Evolutionary conservation across 345 rosid species (phyloP).

Genomic region (Ceriops decandra): DNA sequence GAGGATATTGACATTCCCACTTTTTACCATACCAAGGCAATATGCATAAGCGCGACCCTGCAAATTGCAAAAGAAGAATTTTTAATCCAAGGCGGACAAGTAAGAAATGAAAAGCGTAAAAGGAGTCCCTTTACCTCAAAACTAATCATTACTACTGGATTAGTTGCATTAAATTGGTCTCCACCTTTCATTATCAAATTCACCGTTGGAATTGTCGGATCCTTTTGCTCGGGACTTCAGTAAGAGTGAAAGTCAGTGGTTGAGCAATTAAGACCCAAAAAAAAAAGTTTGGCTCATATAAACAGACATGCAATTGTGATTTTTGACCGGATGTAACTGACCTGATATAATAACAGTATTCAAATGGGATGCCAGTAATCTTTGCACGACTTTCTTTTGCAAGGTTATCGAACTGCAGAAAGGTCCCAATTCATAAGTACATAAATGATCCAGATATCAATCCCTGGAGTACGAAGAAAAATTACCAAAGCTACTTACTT

Average conservation of each 20-base stretch:
- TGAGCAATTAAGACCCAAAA: no score
- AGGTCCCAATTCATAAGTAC: constrained; percentile 6
- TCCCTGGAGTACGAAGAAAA: constrained; percentile 1
- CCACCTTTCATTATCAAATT: constrained; percentile 84
- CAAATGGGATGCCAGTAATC: constrained; percentile 53
- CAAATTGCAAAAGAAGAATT: constrained; percentile 16
- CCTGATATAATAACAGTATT: constrained; percentile 77
- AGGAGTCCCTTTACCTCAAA: constrained; percentile 37
- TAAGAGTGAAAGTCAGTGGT: not conserved
- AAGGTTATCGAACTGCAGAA: constrained; percentile 59
- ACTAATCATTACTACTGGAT: constrained; percentile 40
- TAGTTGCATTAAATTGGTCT: constrained; percentile 39
- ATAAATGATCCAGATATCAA: not conserved
- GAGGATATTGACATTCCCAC: constrained; percentile 63
- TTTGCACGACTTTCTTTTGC: constrained; percentile 49
- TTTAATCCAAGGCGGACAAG: constrained; percentile 7
- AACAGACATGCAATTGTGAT: no score
- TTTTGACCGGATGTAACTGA: constrained; percentile 17
- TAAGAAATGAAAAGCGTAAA: not conserved
- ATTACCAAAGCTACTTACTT: constrained; percentile 46
- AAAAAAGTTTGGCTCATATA: not conserved
- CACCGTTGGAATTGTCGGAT: constrained; percentile 33
- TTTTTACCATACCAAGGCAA: constrained; percentile 69
- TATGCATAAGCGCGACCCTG: constrained; percentile 45
- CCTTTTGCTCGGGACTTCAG: constrained; percentile 14